Base-by-base conservation (phyloP, 1,284 basidiomycete species). In the Irpex sp. region DNA sequence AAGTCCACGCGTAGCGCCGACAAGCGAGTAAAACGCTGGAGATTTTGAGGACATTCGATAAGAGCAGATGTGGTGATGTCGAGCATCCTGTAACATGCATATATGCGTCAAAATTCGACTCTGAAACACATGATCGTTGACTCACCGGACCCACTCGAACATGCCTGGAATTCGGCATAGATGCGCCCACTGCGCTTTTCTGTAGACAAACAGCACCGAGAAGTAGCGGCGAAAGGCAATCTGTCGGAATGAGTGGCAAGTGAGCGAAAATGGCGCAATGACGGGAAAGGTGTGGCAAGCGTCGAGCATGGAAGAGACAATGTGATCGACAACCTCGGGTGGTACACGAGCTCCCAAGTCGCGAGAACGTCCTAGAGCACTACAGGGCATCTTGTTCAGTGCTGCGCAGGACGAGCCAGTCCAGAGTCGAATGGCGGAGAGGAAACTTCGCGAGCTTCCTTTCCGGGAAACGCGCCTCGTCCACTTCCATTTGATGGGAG, bases 171-270 rank as follows among this genome's bases (percentile, higher is more conserved):
- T 71, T 6, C 52, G 62, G 52, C 69, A 68, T 7, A 63, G 49
- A 51, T 63, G 58, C 6, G 59, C 54, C 77, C 66, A 80, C 19
- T 78, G 72, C 9, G 62, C 49, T 5, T 64, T 68, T 38, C 70
- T 74, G 21, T 64, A 68, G 2, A 79, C 67, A 3, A 64, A 59
- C 7, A 81, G 62, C n/a, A 64, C 62, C 3, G 67, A 69, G 70
- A 82, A 79, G 64, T 75, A 83, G n/a, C 68, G 69, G 26, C 79
- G 74, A 31, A 84, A 68, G 58, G 77, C 73, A 57, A 82, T 74
- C 51, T 77, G 73, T 11, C 82, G 80, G 62, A 82, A 73, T 17
- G 69, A 71, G 57, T 65, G 75, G 3, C 82, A 84, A 9, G 75
- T 78, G 37, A 79, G 72, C 21, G 77, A 75, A 59, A 82, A 71